Percentiles rank a stretch among this genome's conserved stretches.
Evolutionary conservation across 768 basidiomycete species (phyloP).

Genomic region (Auriscalpium orientale): DNA sequence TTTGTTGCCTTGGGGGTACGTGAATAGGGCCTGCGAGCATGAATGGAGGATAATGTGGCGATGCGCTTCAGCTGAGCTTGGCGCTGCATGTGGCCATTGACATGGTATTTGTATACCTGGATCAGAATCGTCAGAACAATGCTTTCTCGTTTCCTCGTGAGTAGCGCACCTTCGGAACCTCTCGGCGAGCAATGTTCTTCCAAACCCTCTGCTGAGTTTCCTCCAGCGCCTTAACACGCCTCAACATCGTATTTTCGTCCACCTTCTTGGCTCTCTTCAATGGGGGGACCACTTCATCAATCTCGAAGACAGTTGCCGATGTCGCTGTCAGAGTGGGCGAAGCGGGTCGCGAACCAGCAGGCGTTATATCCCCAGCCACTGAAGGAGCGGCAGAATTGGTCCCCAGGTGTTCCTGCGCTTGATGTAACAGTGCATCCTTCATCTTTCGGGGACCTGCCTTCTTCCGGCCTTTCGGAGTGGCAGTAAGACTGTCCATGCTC

Average conservation of each 20-base stretch:
- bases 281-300: constrained; percentile 62
- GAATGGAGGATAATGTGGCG: constrained; percentile 63
- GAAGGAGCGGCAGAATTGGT: constrained; percentile 47
- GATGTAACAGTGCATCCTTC: constrained; percentile 40
- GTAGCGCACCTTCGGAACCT: constrained; percentile 66
- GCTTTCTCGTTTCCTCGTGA: neutral
- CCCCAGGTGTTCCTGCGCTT: constrained; percentile 41
- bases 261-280: constrained; percentile 72
- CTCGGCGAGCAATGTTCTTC: constrained; percentile 79
- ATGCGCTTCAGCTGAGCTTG: constrained; percentile 69
- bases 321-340: constrained; percentile 52
- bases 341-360: constrained; percentile 58
- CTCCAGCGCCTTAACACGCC: constrained; percentile 70
- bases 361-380: constrained; percentile 63
- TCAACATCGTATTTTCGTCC: constrained; percentile 63
- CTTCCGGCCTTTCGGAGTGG: constrained; percentile 49
- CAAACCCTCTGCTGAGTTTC: constrained; percentile 85
- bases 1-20: constrained; percentile 73
- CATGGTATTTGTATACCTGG: constrained; percentile 77
- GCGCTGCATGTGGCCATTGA: constrained; percentile 56
- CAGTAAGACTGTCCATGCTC: constrained; percentile 51
- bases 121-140: neutral
- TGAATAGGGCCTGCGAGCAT: constrained; percentile 69
- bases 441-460: constrained; percentile 53
- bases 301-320: constrained; percentile 60